Conservation (phyloP, 2,329 filamentous ascomycete species). For the Neoascochyta sp. region DNA sequence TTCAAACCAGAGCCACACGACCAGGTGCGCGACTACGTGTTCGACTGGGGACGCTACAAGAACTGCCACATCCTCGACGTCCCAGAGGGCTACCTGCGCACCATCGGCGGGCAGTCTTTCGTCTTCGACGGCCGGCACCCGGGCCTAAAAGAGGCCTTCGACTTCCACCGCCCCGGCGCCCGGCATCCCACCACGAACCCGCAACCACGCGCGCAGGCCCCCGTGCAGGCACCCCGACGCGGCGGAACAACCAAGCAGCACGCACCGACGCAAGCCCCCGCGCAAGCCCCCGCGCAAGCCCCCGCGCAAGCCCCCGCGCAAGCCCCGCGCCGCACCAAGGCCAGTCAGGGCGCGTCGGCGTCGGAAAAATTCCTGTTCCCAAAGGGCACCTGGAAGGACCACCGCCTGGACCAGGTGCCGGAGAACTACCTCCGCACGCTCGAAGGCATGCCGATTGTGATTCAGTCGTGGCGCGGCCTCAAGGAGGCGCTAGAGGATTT, state of each 20-base stretch:
- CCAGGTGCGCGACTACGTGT: conserved; percentile 18
- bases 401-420: conserved; percentile 14
- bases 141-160: conserved; percentile 20
- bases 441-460: conserved; percentile 14
- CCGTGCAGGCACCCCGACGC: conserved; percentile 5
- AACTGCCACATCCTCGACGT: conserved; percentile 18
- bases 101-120: conserved; percentile 20
- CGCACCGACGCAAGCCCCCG: conserved; percentile 5
- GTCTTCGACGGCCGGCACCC: conserved; percentile 15
- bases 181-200: conserved; percentile 6
- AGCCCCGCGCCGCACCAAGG: conserved; percentile 2
- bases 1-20: conserved; percentile 2
- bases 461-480: conserved; percentile 18
- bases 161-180: conserved; percentile 20
- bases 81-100: conserved; percentile 19
- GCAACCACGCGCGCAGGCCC: conserved; percentile 4
- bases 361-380: conserved; percentile 12
- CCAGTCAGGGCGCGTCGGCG: neutral
- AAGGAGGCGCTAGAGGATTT: conserved; percentile 17
- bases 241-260: conserved; percentile 3
- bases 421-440: conserved; percentile 19
- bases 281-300: conserved; percentile 4
- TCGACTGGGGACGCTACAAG: conserved; percentile 15
- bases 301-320: conserved; percentile 4
- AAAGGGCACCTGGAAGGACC: conserved; percentile 9